Percentiles rank a stretch among this genome's conserved stretches.
Conservation (phyloP, 768 basidiomycete genomes). For the Termitomyces sp. region DNA sequence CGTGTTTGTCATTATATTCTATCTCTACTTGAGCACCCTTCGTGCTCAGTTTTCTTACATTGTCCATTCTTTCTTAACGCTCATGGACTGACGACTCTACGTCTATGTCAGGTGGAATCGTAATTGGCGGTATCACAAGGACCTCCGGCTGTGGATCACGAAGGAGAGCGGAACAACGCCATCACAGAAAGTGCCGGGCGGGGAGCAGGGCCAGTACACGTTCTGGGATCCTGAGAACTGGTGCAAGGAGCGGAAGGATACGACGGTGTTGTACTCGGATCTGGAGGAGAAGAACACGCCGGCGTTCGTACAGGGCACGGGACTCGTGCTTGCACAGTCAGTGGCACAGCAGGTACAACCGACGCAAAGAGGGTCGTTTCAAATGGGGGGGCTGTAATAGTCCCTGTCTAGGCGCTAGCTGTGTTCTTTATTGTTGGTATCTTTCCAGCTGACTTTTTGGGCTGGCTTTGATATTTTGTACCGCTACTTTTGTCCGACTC, state of each 20-base stretch:
- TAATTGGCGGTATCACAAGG: slow-evolving; percentile 97
- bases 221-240: slow-evolving; percentile 85
- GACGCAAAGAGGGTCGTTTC: slow-evolving; percentile 41
- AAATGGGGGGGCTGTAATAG: slow-evolving; percentile 47
- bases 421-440: slow-evolving; percentile 12
- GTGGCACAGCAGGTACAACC: slow-evolving; percentile 31
- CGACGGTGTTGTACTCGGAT: slow-evolving; percentile 71
- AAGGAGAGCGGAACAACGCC: slow-evolving; percentile 81
- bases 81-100: slow-evolving; percentile 8
- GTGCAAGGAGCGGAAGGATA: slow-evolving; percentile 74
- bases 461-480: slow-evolving; percentile 17
- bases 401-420: slow-evolving; percentile 23
- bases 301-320: slow-evolving; percentile 52
- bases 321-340: slow-evolving; percentile 40
- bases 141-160: slow-evolving; percentile 79
- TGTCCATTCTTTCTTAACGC: not conserved
- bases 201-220: slow-evolving; percentile 87
- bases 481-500: slow-evolving; percentile 6
- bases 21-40: not conserved
- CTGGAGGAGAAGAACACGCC: slow-evolving; percentile 70
- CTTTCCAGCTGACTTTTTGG: slow-evolving; percentile 7
- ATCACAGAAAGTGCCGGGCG: slow-evolving; percentile 72
- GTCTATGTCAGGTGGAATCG: slow-evolving; percentile 67
- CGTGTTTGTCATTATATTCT: slow-evolving; percentile 31
- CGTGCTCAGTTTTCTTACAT: not conserved